Evolutionary conservation across 192 early-diverging fungal genomes (phyloP), one percentile per base, ranked within the genome.

Genomic region (Kappamyces sp.): DNA sequence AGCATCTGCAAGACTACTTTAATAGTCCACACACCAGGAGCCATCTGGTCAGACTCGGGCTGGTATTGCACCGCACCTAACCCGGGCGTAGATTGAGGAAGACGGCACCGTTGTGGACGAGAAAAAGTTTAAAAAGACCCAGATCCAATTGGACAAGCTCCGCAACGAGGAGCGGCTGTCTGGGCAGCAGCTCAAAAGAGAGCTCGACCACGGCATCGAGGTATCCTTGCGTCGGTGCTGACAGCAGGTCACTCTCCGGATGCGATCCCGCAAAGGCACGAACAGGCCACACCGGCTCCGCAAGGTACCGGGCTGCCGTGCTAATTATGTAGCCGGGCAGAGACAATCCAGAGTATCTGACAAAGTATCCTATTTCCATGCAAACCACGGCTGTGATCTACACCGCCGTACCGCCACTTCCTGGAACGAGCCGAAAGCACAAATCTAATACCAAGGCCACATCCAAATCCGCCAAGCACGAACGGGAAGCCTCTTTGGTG

Each of bases 1-100:
- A 74, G 50, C 73, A 74, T 60, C 49, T 81, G 22, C 57, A 52
- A 14, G 79, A 81, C 49, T 78, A 81, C 59, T 81, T 81, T 49
- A 76, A 74, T 49, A 74, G 65, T 49, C 71, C 73, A 29, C 60
- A 67, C 22, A 76, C 64, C 1, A 59, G 74, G 31, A 61, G 62
- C 14, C 79, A 81, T 58, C 52, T 81, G 9, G 14, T 49, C 7
- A 61, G 53, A 36, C 62, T 81, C 32, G 79, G 79, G 1, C 53
- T 81, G 54, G 79, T 81, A 60, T 3, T 61, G 39, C 46, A 34
- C 29, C 33, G 15, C 22, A 45, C 7, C 15, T 54, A 9, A 41
- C n/a, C 40, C 45, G 5, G 47, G 49, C 30, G 9, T 51, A 81
- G 79, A 69, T 81, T 52, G 65, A 76, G 35, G 46, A 31, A 7